Base-by-base conservation (phyloP, 345 rosid species). In the Eucalyptus sp. region DNA sequence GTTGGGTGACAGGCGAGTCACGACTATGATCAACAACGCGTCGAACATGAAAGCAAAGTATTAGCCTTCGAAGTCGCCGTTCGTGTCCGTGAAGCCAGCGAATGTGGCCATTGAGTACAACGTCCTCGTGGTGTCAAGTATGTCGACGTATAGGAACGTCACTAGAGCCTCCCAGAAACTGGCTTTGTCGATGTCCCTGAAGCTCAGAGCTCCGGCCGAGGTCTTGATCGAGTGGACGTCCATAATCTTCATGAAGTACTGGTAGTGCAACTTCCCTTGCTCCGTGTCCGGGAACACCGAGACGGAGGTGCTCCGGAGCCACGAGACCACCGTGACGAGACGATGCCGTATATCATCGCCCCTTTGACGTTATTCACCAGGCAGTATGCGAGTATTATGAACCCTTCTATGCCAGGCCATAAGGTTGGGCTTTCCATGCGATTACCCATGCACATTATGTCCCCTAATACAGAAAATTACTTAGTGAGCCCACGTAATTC, bases 31-130 rank as follows among this genome's bases (percentile, higher is more conserved):
- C 18, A 97, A 91, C 4, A 91, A 89, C 10, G 99, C 98, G 16
- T 97, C 98, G 0, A 98, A 96, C 96, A 97, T 96, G 94, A 97
- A 97, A 3, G 99, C 99, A 79, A 96, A 97, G 80, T 97, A 95
- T 50, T 97, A 98, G 1, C 98, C 99, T n/a, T 91, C 94, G 80
- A 96, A 97, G 87, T 93, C 89, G 2, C 99, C 98, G 0, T 92
- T 93, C 24, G 17, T 13, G 1, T 96, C 96, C 0, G 92, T 89
- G 88, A 95, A 95, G 6, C 99, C 97, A 2, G 98, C 98, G 54
- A 97, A 96, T 84, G 93, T 89, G 5, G 99, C 99, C 99, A 96
- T 96, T 2, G 99, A 96, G 89, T 96, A 97, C 43, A 96, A 86
- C 20, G 98, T 95, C 1, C 99, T 97, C 0, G 97, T 95, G 18